A percentile compares a stretch with the other conserved stretches of the same genome.
phyloP scores from a whole-genome alignment of 148 eudicot species.

The Vaccinium darrowii region DNA sequence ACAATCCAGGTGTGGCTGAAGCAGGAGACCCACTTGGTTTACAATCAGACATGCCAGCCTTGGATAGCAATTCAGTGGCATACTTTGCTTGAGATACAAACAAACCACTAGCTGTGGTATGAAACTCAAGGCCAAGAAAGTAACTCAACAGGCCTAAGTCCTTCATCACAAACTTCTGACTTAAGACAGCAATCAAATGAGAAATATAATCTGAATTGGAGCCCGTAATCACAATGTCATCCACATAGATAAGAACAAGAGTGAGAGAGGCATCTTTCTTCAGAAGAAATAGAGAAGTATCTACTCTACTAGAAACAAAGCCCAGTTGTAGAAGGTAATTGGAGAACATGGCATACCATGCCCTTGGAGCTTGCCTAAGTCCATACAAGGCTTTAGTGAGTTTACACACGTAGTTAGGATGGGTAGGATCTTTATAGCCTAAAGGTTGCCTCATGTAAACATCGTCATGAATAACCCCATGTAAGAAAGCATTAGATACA shows the following conservation, averaged over 20 bases:
- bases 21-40: not conserved
- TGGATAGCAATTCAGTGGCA: not conserved
- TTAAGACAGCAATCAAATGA: too few species aligned
- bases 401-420: not conserved
- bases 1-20: too few species aligned
- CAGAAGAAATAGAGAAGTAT: not conserved
- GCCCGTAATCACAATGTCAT: not conserved
- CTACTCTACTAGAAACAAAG: not conserved
- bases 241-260: not conserved
- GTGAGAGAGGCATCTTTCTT: not conserved
- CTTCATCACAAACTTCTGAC: not conserved
- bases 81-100: not conserved
- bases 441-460: not conserved
- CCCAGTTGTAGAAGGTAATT: not conserved
- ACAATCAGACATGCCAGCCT: not conserved
- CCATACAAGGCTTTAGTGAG: not conserved
- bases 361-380: not conserved
- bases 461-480: not conserved
- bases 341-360: not conserved
- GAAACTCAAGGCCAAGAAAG: not conserved
- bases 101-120: not conserved
- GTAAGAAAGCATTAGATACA: not conserved
- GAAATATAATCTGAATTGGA: too few species aligned
- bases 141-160: not conserved
- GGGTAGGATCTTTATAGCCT: not conserved